Conservation (phyloP, 2,329 filamentous ascomycete species). For the Stenocarpella maydis region DNA sequence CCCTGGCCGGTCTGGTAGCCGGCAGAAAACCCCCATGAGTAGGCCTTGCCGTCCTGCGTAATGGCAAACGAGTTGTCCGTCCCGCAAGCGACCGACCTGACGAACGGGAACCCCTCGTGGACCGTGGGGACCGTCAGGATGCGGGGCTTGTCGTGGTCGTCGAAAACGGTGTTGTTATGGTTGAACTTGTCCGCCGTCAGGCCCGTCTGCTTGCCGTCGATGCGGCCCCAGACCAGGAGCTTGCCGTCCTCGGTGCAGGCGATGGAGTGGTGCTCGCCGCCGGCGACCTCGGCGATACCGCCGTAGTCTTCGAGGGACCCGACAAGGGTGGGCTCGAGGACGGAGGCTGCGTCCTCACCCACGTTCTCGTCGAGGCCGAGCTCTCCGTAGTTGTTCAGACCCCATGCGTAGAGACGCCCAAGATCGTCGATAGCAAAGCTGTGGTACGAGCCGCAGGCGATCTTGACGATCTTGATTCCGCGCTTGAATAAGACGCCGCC, state of each 20-base stretch:
- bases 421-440: constrained; percentile 79
- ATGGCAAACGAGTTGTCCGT: constrained; percentile 79
- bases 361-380: constrained; percentile 69
- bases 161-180: constrained; percentile 67
- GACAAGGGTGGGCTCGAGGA: constrained; percentile 76
- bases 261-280: constrained; percentile 77
- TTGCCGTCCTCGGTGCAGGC: constrained; percentile 65
- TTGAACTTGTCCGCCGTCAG: constrained; percentile 63
- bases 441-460: constrained; percentile 78
- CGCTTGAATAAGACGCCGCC: constrained; percentile 45
- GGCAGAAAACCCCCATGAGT: constrained; percentile 81
- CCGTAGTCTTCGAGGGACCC: constrained; percentile 68
- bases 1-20: constrained; percentile 85
- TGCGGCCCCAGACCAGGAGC: constrained; percentile 68
- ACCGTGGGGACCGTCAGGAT: constrained; percentile 74
- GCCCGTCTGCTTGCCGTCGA: constrained; percentile 64
- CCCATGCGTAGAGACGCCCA: constrained; percentile 81
- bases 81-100: constrained; percentile 66
- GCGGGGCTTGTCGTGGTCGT: constrained; percentile 71
- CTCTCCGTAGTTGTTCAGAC: constrained; percentile 87
- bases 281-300: constrained; percentile 74
- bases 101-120: constrained; percentile 64
- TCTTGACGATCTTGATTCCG: constrained; percentile 71
- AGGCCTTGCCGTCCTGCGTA: constrained; percentile 73
- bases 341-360: constrained; percentile 73